phyloP scores from a whole-genome alignment of 495 filamentous ascomycete genomes.

The Glonium stellatum region DNA sequence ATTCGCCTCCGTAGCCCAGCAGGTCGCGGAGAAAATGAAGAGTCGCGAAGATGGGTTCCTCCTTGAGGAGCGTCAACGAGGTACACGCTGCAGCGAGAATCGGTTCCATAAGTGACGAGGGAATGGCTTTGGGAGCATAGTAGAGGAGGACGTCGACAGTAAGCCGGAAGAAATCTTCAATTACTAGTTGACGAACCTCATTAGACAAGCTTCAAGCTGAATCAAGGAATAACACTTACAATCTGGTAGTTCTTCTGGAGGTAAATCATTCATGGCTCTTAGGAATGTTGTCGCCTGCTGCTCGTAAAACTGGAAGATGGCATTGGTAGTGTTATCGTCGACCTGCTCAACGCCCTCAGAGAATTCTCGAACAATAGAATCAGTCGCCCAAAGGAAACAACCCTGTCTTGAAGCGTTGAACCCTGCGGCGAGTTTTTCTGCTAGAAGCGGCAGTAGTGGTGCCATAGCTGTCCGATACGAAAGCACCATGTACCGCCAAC shows the following conservation, averaged over 20 bases:
- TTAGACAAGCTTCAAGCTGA: not conserved
- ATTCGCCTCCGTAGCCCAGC: conserved; percentile 75
- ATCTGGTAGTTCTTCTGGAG: conserved; percentile 83
- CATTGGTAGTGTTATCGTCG: conserved; percentile 71
- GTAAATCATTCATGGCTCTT: conserved; percentile 76
- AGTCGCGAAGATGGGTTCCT: conserved; percentile 80
- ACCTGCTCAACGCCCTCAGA: conserved; percentile 79
- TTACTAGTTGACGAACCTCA: conserved; percentile 49
- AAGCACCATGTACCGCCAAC: conserved; percentile 93
- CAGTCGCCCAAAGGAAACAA: conserved; percentile 95
- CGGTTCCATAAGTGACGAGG: conserved; percentile 65
- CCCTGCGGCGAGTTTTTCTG: conserved; percentile 74
- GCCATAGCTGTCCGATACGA: conserved; percentile 86
- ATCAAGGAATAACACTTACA: conserved; percentile 37
- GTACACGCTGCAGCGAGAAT: conserved; percentile 83
- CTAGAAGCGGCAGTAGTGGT: conserved; percentile 75
- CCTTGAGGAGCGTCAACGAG: conserved; percentile 78
- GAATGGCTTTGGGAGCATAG: conserved; percentile 75
- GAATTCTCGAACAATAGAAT: conserved; percentile 90
- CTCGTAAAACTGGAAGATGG: conserved; percentile 91
- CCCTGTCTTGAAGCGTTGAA: conserved; percentile 85
- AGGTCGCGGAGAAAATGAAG: conserved; percentile 92
- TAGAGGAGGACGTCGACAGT: conserved; percentile 84
- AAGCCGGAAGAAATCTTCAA: conserved; percentile 97
- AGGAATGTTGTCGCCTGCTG: conserved; percentile 84